Evolutionary conservation across 2,329 filamentous ascomycete species (phyloP), one percentile per base, ranked within the genome.

Genomic region (Emmonsiellopsis sp.): DNA sequence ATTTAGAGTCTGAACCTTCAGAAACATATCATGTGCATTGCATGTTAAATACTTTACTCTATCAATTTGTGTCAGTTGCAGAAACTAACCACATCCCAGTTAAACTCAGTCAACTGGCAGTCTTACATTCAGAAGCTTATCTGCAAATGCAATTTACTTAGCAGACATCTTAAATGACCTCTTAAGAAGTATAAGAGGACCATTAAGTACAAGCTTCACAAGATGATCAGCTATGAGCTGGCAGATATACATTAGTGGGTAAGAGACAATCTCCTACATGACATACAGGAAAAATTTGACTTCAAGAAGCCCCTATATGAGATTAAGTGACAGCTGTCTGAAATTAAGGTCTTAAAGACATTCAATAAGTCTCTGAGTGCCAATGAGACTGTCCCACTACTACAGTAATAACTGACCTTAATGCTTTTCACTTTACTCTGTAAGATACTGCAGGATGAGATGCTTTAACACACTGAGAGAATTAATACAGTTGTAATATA

Each of bases 401-500:
- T 31, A 26, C 48, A 66, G 54, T 63, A 61, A 55, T 58, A 55
- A 52, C 60, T 65, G 42, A 60, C 58, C n/a, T 55, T 63, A 53
- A 60, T 55, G 37, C 52, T 66, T 31, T 59, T 65, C 31, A 64
- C 59, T 31, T 57, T 67, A 35, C 61, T 54, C 32, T 56, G 59
- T 7, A 59, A 54, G 40, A 63, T 55, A 26, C 34, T 63, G 30
- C 56, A 62, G 51, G 54, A 63, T 42, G 60, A 63, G 53, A 55
- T 61, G 50, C 52, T 8, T 52, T 51, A 57, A 30, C 57, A 57
- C 41, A 67, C 62, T 30, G 55, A 58, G 46, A 59, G 61, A 46
- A 66, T 67, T 47, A 51, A 67, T 60, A 53, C 55, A 37, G 62
- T 64, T 48, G 56, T 58, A 59, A 52, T 55, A 51, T 65, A 65